phyloP scores from a whole-genome alignment of 768 basidiomycete species.

The Trametes cubensis region DNA sequence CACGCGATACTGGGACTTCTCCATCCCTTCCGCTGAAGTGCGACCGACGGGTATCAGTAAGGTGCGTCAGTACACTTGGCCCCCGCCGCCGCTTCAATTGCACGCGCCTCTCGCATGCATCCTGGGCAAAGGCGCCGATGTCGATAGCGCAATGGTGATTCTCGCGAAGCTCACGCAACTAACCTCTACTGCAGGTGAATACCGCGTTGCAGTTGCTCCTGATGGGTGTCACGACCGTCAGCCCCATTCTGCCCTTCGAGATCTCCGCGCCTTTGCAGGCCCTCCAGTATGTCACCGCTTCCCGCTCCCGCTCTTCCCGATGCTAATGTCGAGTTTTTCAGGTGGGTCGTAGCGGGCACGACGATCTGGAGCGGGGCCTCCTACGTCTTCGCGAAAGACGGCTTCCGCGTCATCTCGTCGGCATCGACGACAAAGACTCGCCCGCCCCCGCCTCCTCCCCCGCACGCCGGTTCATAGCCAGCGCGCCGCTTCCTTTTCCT shows the following conservation, averaged over 20 bases:
- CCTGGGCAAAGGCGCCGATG: background rate
- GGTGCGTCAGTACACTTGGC: too few relatives aligned
- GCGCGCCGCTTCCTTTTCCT: too few relatives aligned
- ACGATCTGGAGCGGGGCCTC: constrained; percentile 92
- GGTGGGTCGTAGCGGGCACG: constrained; percentile 85
- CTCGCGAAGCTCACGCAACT: background rate
- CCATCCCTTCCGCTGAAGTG: constrained; percentile 93
- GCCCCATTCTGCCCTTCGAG: constrained; percentile 71
- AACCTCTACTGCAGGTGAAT: constrained; percentile 63
- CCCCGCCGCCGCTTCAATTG: too few relatives aligned
- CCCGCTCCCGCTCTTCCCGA: background rate
- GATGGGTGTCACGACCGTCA: constrained; percentile 88
- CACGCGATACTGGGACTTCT: constrained; percentile 93
- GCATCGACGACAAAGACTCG: constrained; percentile 10
- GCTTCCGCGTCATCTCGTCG: constrained; percentile 54
- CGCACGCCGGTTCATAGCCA: background rate
- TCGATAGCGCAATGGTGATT: background rate
- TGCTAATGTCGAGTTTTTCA: constrained; percentile 35
- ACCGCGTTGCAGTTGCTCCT: constrained; percentile 89
- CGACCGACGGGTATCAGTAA: constrained; percentile 94
- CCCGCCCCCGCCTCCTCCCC: constrained; percentile 14
- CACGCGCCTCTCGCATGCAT: background rate
- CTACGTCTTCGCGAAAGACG: constrained; percentile 76
- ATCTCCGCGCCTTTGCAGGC: constrained; percentile 57
- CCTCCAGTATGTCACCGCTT: constrained; percentile 65